These are phyloP conservation scores for Diaporthe sp. DNA, from an alignment of 2,329 filamentous ascomycete genomes.

Conservation along the genomic window DNA sequence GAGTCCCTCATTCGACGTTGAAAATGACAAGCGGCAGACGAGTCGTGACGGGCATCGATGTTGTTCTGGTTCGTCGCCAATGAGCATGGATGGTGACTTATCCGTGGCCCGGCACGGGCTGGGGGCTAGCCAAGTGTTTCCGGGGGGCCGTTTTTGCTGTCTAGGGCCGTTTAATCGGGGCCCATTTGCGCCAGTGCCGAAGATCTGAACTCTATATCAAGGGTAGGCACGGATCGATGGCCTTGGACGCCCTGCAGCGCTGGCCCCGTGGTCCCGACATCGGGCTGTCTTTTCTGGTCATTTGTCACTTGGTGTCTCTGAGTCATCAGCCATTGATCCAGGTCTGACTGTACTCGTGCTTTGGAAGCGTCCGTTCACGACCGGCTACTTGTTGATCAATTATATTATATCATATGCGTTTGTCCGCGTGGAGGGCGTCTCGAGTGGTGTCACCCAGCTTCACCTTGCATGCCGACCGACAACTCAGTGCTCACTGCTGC, in stretches of 20 bases:
- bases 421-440: not conserved
- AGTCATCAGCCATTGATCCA: constrained; percentile 9
- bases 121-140: not conserved
- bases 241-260: constrained; percentile 13
- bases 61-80: constrained; percentile 16
- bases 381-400: not conserved
- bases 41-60: constrained; percentile 28
- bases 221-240: constrained; percentile 27
- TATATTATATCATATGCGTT: constrained; percentile 21
- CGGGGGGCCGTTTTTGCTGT: not conserved
- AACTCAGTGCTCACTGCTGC: constrained; percentile 21
- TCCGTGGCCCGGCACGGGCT: constrained; percentile 11
- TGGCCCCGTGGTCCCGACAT: constrained; percentile 18
- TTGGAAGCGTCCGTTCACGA: not conserved
- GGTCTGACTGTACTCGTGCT: constrained; percentile 3
- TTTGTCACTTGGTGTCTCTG: constrained; percentile 20
- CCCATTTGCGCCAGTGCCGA: constrained; percentile 13
- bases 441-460: constrained; percentile 22
- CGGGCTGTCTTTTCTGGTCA: not conserved
- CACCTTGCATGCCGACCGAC: constrained; percentile 28
- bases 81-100: constrained; percentile 24
- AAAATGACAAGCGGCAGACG: constrained; percentile 9
- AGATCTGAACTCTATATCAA: constrained; percentile 30
- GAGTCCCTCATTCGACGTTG: not conserved
- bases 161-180: constrained; percentile 7